These are phyloP conservation scores for Eremochloa ophiuroides DNA, from an alignment of 176 grass and related monocot species.

Conservation along the genomic window DNA sequence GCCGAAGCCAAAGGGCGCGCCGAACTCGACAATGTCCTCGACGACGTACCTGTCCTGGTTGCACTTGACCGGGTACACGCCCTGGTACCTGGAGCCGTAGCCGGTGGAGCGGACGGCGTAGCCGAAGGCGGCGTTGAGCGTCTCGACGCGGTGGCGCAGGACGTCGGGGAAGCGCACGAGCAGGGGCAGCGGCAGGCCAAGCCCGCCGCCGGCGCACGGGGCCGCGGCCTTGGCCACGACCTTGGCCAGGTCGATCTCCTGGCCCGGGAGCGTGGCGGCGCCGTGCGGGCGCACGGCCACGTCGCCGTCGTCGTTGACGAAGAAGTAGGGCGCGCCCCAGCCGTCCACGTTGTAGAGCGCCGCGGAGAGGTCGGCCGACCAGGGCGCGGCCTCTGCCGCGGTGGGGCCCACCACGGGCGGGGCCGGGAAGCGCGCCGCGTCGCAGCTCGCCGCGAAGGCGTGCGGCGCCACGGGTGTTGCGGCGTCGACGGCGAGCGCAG, in stretches of 20 bases:
- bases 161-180: constrained; percentile 87
- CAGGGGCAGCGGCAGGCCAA: constrained; percentile 66
- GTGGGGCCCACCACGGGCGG: constrained; percentile 29
- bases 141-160: constrained; percentile 76
- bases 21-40: constrained; percentile 90
- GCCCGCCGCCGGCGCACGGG: constrained; percentile 37
- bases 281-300: constrained; percentile 76
- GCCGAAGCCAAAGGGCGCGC: constrained; percentile 65
- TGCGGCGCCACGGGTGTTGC: constrained; percentile 50
- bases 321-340: constrained; percentile 92
- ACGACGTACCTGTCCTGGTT: constrained; percentile 95
- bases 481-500: constrained; percentile 81
- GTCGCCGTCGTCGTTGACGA: constrained; percentile 71
- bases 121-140: constrained; percentile 66
- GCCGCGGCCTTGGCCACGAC: constrained; percentile 59
- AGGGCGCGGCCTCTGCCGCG: not conserved
- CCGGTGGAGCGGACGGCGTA: constrained; percentile 68
- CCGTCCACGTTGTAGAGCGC: constrained; percentile 86
- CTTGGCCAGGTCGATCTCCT: constrained; percentile 92
- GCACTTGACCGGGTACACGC: constrained; percentile 96
- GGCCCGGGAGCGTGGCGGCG: constrained; percentile 49
- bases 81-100: constrained; percentile 66
- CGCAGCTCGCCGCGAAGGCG: constrained; percentile 63
- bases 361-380: constrained; percentile 73
- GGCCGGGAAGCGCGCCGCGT: constrained; percentile 59